phyloP scores from a whole-genome alignment of 192 early-diverging fungal genomes.

The Lobosporangium transversale region DNA sequence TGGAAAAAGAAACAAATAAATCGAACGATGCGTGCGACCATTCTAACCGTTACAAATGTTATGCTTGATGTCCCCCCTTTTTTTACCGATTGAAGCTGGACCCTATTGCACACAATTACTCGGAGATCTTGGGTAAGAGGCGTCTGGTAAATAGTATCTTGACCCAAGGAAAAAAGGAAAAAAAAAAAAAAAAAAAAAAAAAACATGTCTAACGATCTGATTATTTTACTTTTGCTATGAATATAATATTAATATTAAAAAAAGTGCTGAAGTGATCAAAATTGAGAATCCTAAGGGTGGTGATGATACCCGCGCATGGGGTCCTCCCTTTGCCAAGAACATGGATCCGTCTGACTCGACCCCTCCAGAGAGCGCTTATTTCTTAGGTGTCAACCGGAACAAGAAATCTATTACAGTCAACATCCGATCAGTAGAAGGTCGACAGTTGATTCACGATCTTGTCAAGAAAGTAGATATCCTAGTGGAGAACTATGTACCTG shows the following conservation, averaged over 20 bases:
- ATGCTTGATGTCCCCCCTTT: not conserved
- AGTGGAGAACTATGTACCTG: constrained; percentile 94
- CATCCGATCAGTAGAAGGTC: constrained; percentile 73
- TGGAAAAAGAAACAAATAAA: not conserved
- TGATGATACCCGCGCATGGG: constrained; percentile 93
- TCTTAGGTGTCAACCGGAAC: constrained; percentile 91
- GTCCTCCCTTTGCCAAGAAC: constrained; percentile 68
- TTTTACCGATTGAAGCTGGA: constrained; percentile 59
- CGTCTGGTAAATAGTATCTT: not conserved
- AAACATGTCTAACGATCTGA: not conserved
- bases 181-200: not conserved
- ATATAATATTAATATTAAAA: not conserved
- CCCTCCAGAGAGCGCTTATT: constrained; percentile 83
- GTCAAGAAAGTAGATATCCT: constrained; percentile 78
- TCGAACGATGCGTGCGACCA: not conserved
- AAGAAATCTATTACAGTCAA: constrained; percentile 90
- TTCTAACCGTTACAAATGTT: not conserved
- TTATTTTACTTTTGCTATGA: not conserved
- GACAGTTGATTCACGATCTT: constrained; percentile 71
- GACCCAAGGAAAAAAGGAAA: no score
- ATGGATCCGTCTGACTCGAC: constrained; percentile 51
- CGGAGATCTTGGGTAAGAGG: constrained; percentile 75
- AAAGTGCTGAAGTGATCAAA: constrained; percentile 89
- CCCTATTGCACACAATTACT: constrained; percentile 84
- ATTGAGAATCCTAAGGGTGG: constrained; percentile 84